Base-by-base conservation (phyloP, 345 rosid genomes). In the Gossypium herbaceum region DNA sequence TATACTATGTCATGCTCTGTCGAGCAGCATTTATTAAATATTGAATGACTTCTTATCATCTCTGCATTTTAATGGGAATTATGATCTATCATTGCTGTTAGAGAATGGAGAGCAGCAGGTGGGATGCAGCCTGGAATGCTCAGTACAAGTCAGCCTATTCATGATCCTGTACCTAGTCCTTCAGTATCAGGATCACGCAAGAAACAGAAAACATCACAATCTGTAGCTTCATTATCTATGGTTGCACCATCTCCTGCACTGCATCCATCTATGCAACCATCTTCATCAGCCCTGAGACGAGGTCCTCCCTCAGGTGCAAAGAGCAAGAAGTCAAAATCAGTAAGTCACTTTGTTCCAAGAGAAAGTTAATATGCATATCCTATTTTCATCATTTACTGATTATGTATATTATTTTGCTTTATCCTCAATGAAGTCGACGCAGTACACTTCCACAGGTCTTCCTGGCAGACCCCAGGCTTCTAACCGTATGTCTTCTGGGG, bases 161-260 rank as follows among this genome's bases (percentile, higher is more conserved):
- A 84, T 63, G 94, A 91, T 64, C 79, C 85, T 74, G 76, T 80
- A 68, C 91, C 98, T 12, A 93, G 97, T 85, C 97, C 94, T 63
- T 83, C 97, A 54, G 82, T 90, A 61, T 93, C 97, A 69, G 99
- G 90, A 81, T 92, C 98, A 78, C 90, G 86, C 59, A 90, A 92
- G 88, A 96, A 90, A 71, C 93, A 89, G 73, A 93, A 92, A 83
- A 88, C 94, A 70, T 83, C 97, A 24, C 93, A 91, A 59, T 83
- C 95, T 56, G 88, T 84, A 15, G 95, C 92, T 77, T 95, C 98
- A n/a, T 82, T 91, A 81, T 88, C 97, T 1, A 86, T 82, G 77
- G 88, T 91, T 59, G 92, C 90, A 4, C 97, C 99, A 52, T 84
- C 93, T 77, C 89, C 96, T 75, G 89, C 89, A 71, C 20, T 88